Evolutionary conservation across 345 rosid species (phyloP).

Genomic region (Eucalyptus dawsonii): DNA sequence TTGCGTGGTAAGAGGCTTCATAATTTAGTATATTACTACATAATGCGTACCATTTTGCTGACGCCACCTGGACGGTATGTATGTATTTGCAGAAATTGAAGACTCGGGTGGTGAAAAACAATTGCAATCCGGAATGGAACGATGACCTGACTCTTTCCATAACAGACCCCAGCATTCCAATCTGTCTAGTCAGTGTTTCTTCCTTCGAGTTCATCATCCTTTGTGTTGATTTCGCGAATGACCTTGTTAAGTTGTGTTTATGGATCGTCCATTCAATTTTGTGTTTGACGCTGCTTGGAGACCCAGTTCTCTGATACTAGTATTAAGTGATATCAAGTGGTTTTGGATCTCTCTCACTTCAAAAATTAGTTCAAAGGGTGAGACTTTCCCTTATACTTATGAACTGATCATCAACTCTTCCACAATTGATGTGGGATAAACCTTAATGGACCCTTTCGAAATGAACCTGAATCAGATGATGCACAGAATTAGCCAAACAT

Average conservation of each 20-base stretch:
- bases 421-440: too few species aligned
- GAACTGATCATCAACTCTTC: too few species aligned
- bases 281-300: neutral
- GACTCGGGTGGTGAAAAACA: constrained; percentile 43
- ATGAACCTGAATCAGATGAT: neutral
- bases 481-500: neutral
- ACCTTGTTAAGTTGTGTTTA: neutral
- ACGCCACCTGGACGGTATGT: neutral
- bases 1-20: neutral
- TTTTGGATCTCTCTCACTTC: fast-evolving
- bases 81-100: constrained; percentile 42
- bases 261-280: neutral
- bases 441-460: neutral
- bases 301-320: neutral
- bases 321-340: too few species aligned
- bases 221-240: neutral
- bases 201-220: neutral
- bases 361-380: too few species aligned
- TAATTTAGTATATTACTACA: neutral
- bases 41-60: neutral
- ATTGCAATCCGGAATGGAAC: constrained; percentile 85
- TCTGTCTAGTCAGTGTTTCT: constrained; percentile 41
- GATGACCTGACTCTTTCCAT: constrained; percentile 69
- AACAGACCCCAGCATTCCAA: constrained; percentile 22
- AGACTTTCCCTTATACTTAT: too few species aligned